A percentile compares a stretch with the other conserved stretches of the same genome.
These are phyloP conservation scores for Sisymbrium irio DNA, from an alignment of 345 rosid genomes.

Conservation along the genomic window DNA sequence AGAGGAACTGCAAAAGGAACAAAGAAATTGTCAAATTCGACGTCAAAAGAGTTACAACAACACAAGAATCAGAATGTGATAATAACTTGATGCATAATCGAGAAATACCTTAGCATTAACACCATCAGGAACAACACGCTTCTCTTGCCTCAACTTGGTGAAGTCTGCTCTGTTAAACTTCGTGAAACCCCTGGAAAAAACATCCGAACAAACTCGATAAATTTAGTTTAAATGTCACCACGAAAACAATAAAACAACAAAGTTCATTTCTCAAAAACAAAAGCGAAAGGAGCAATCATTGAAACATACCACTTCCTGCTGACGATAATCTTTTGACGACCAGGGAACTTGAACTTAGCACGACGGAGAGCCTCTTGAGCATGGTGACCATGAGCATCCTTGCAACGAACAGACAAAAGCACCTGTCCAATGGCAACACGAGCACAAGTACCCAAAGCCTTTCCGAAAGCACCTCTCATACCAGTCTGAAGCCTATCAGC, in stretches of 20 bases:
- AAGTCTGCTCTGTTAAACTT: constrained; percentile 63
- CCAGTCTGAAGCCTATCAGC: constrained; percentile 90
- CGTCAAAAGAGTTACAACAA: neutral
- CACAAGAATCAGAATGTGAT: neutral
- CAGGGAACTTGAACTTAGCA: constrained; percentile 79
- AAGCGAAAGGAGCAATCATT: neutral
- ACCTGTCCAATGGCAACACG: constrained; percentile 80
- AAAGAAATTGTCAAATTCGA: neutral
- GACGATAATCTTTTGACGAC: constrained; percentile 76
- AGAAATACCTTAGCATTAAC: constrained; percentile 70
- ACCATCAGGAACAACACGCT: constrained; percentile 59
- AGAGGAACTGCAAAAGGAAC: constrained; percentile 50
- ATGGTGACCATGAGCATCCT: constrained; percentile 60
- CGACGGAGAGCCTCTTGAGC: constrained; percentile 84
- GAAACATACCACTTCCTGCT: constrained; percentile 65
- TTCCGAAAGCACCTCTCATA: constrained; percentile 81
- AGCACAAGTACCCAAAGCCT: constrained; percentile 71
- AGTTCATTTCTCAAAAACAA: neutral
- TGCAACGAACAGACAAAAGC: constrained; percentile 73
- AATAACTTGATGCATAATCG: neutral
- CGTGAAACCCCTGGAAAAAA: constrained; percentile 59
- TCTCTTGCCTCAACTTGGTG: constrained; percentile 54
- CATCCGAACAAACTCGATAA: neutral
- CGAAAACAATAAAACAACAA: neutral
- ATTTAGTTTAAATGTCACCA: neutral